phyloP scores from a whole-genome alignment of 2,329 filamentous ascomycete species.

The Colletotrichum eremochloae region DNA sequence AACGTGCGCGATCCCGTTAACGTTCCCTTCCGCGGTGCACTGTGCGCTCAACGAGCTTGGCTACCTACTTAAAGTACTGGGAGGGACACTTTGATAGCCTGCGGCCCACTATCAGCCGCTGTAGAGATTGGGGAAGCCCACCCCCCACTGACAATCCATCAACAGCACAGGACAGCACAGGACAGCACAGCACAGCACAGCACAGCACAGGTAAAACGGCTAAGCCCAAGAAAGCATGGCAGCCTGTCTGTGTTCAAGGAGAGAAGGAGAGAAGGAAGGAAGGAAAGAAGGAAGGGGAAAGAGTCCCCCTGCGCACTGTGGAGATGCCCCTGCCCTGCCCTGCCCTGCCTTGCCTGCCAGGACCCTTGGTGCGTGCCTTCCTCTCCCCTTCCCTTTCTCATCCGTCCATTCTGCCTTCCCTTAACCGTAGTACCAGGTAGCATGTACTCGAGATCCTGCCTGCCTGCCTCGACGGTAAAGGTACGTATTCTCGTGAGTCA shows the following conservation, averaged over 20 bases:
- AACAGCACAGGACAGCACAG: no score
- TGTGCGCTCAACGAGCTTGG: constrained; percentile 21
- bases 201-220: constrained; percentile 6
- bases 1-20: constrained; percentile 15
- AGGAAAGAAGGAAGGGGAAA: not conserved
- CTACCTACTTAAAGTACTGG: constrained; percentile 1
- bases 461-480: not conserved
- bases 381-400: not conserved
- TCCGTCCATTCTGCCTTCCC: not conserved
- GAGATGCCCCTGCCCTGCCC: not conserved
- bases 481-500: not conserved
- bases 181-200: no score
- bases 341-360: not conserved
- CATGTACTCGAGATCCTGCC: no score
- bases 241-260: no score
- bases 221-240: not conserved
- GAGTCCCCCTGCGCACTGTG: constrained; percentile 13
- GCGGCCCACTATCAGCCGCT: constrained; percentile 29
- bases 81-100: not conserved
- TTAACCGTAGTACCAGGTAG: not conserved
- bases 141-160: not conserved
- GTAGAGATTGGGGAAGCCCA: constrained; percentile 17
- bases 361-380: constrained; percentile 8
- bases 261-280: not conserved
- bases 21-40: constrained; percentile 10